These are phyloP conservation scores for Kalmusia sp. DNA, from an alignment of 2,329 filamentous ascomycete genomes.

Conservation along the genomic window DNA sequence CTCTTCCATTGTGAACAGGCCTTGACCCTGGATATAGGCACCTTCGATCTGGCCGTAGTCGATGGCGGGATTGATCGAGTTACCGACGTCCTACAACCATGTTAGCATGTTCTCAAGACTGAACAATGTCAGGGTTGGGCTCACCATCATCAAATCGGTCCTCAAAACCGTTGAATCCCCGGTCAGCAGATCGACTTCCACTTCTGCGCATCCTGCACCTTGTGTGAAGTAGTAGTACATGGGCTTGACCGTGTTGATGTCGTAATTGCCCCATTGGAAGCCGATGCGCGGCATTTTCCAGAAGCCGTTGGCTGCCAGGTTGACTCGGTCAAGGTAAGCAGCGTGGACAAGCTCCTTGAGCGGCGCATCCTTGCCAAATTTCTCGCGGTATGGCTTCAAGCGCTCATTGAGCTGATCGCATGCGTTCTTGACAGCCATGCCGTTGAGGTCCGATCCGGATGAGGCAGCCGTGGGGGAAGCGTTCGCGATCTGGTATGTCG, in stretches of 20 bases:
- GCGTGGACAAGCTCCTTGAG: constrained; percentile 89
- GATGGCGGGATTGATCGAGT: constrained; percentile 77
- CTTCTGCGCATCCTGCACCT: constrained; percentile 85
- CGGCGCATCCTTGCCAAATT: constrained; percentile 74
- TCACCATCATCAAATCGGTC: constrained; percentile 87
- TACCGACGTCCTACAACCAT: constrained; percentile 71
- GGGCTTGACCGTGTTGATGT: constrained; percentile 48
- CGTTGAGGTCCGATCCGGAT: constrained; percentile 91
- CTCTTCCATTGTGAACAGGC: constrained; percentile 80
- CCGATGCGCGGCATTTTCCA: constrained; percentile 98
- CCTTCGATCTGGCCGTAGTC: constrained; percentile 85
- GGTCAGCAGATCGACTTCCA: constrained; percentile 89
- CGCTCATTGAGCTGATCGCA: constrained; percentile 89
- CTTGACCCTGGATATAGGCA: constrained; percentile 79
- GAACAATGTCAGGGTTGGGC: neutral
- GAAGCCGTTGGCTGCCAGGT: constrained; percentile 92
- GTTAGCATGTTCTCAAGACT: constrained; percentile 10
- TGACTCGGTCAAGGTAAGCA: constrained; percentile 93
- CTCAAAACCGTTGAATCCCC: constrained; percentile 89
- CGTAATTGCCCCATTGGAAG: constrained; percentile 75
- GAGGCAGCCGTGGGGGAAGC: constrained; percentile 91
- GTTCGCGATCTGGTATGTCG: constrained; percentile 89
- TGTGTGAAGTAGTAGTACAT: constrained; percentile 98
- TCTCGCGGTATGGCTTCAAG: constrained; percentile 82
- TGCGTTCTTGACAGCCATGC: constrained; percentile 91